Base-by-base conservation (phyloP, 352 stramenopile genomes). In the Globisporangium cylindrosporum region DNA sequence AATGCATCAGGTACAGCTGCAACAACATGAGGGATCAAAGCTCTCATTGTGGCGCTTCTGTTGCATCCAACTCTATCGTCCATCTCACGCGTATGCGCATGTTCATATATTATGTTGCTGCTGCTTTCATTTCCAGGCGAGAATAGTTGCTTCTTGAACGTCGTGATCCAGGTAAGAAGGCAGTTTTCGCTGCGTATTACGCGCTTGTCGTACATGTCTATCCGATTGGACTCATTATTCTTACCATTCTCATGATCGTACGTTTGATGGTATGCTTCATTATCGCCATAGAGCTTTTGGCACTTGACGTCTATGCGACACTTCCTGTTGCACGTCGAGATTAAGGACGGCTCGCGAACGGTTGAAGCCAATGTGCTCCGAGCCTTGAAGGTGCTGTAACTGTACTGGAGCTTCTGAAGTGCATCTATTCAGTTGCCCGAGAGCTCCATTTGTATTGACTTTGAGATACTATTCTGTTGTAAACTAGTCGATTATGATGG, bases 91-190 rank as follows among this genome's bases (percentile, higher is more conserved):
- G 24, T 14, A 32, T 58, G 55, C 57, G 34, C 25, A 29, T 29
- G 25, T 29, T 29, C 34, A 15, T 43, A 15, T 14, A 43, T 29
- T 29, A 29, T 29, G 25, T 8, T 14, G 38, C 38, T 46, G 38
- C 18, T 46, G 38, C 12, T 46, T 6, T 59, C 73, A 75, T 38
- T 38, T 1, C 59, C 72, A 76, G 90, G 90, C 64, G 89, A 97
- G 69, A 97, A 97, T 69, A 96, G 92, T 69, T 97, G 90, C 73
- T 97, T 96, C 66, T 74, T 97, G 69, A 96, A 97, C 64, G 90
- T 97, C 4, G 78, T 97, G 36, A 94, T 97, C 65, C 89, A 76
- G 62, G 70, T 76, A 62, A 18, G n/a, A 5, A 24, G 38, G 18
- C 4, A 7, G 43, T 24, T 57, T 38, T 49, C 38, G 5, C 6